phyloP scores from a whole-genome alignment of 108 stramenopile genomes.

The Cyclotella cryptica region DNA sequence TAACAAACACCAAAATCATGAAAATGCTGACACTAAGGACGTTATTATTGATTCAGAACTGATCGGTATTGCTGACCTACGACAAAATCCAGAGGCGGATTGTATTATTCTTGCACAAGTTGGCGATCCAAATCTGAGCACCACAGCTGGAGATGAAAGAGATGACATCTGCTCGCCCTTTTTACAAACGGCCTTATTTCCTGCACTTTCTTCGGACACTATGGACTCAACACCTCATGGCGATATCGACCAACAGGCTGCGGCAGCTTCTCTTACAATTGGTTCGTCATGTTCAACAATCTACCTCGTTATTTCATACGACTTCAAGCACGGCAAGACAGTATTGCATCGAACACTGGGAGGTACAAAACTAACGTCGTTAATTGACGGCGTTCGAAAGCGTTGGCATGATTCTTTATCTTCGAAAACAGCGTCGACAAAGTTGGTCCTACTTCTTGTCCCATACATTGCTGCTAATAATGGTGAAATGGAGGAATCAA shows the following conservation, averaged over 20 bases:
- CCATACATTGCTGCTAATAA: constrained; percentile 4
- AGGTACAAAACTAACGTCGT: constrained; percentile 30
- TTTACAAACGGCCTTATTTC: not conserved
- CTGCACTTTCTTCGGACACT: not conserved
- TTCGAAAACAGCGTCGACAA: constrained; percentile 4
- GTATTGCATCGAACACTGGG: constrained; percentile 45
- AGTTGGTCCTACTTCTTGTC: constrained; percentile 29
- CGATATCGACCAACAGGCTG: constrained; percentile 16
- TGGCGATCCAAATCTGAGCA: not conserved
- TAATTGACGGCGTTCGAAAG: constrained; percentile 32
- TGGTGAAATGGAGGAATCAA: not conserved
- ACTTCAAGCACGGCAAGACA: constrained; percentile 41
- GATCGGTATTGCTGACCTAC: constrained; percentile 28
- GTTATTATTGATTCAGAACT: not conserved
- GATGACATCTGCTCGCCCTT: not conserved
- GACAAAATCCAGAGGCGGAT: constrained; percentile 21
- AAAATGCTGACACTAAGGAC: too few species aligned
- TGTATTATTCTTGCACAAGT: constrained; percentile 12
- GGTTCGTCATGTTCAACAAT: constrained; percentile 31
- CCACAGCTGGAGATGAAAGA: not conserved
- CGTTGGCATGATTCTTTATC: constrained; percentile 12
- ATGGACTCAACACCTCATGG: not conserved
- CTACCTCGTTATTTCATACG: constrained; percentile 32
- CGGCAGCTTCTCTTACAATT: constrained; percentile 32
- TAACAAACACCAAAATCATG: not conserved